Conservation (phyloP, 2,329 filamentous ascomycete genomes). For the Fusarium goolgardi region DNA sequence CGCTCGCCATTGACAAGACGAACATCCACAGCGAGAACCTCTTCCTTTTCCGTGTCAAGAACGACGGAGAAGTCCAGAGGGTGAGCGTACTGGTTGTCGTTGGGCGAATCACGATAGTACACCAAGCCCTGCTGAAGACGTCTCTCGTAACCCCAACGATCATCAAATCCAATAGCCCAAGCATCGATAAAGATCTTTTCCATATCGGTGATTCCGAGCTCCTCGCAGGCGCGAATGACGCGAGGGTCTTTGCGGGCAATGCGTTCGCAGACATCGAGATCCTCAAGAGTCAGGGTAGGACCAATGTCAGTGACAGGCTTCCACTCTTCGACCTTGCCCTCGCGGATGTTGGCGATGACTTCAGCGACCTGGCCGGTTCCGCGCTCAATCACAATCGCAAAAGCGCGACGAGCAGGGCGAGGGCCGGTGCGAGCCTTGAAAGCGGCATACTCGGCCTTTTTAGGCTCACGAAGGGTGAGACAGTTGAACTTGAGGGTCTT, state of each 20-base stretch:
- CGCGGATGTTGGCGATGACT: slow-evolving; percentile 62
- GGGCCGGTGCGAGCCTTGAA: slow-evolving; percentile 64
- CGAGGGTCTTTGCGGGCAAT: slow-evolving; percentile 75
- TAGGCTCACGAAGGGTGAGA: slow-evolving; percentile 73
- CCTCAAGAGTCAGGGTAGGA: slow-evolving; percentile 78
- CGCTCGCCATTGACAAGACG: slow-evolving; percentile 59
- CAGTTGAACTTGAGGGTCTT: slow-evolving; percentile 65
- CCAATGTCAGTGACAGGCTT: slow-evolving; percentile 61
- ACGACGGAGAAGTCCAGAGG: slow-evolving; percentile 63
- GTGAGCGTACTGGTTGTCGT: slow-evolving; percentile 73
- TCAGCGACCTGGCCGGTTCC: slow-evolving; percentile 58
- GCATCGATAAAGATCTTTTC: slow-evolving; percentile 85
- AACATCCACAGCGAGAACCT: slow-evolving; percentile 59
- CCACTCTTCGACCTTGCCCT: slow-evolving; percentile 55
- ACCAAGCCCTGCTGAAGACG: slow-evolving; percentile 84
- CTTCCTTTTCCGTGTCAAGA: slow-evolving; percentile 60
- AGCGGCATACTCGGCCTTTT: slow-evolving; percentile 71
- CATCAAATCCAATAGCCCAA: slow-evolving; percentile 86
- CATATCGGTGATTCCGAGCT: slow-evolving; percentile 84
- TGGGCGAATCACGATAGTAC: slow-evolving; percentile 79
- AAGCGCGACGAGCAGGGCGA: slow-evolving; percentile 62
- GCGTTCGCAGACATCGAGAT: slow-evolving; percentile 79
- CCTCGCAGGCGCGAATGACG: slow-evolving; percentile 80
- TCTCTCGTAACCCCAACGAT: slow-evolving; percentile 77
- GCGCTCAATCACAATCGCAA: slow-evolving; percentile 61